These are phyloP conservation scores for Tremella mesenterica DNA, from an alignment of 768 basidiomycete species.

Conservation along the genomic window DNA sequence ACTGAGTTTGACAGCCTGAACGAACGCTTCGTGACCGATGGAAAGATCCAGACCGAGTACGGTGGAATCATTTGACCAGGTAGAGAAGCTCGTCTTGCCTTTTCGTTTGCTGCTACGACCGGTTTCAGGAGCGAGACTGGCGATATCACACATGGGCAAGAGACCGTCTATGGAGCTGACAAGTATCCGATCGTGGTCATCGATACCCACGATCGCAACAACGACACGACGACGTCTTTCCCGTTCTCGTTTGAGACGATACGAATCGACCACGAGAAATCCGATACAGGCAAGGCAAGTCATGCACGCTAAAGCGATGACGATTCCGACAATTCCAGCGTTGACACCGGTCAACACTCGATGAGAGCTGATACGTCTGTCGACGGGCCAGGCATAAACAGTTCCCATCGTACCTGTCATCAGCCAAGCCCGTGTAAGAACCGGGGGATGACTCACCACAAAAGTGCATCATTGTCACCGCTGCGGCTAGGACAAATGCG, in stretches of 20 bases:
- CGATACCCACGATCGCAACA: constrained; percentile 40
- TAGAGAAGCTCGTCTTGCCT: constrained; percentile 1
- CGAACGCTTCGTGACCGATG: constrained; percentile 43
- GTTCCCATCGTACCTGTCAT: constrained; percentile 37
- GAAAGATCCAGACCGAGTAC: constrained; percentile 43
- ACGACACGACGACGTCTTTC: constrained; percentile 40
- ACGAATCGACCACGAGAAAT: constrained; percentile 36
- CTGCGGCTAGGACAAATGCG: constrained; percentile 39
- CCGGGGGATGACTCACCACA: constrained; percentile 39
- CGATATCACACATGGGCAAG: constrained; percentile 44
- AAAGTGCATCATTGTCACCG: constrained; percentile 43
- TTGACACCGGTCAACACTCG: constrained; percentile 31
- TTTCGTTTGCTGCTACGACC: constrained; percentile 2
- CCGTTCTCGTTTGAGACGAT: constrained; percentile 19
- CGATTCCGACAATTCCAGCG: constrained; percentile 40
- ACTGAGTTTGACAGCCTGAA: constrained; percentile 39
- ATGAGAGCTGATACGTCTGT: constrained; percentile 12
- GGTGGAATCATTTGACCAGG: constrained; percentile 25
- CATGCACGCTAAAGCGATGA: constrained; percentile 39
- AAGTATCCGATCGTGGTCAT: constrained; percentile 39
- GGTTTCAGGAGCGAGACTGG: constrained; percentile 20
- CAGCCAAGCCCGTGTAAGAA: too few species aligned
- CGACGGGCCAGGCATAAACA: constrained; percentile 31
- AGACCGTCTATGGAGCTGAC: constrained; percentile 44
- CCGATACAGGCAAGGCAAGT: constrained; percentile 38